Base-by-base conservation (phyloP, 331 rosid species). In the Arachis monticola region DNA sequence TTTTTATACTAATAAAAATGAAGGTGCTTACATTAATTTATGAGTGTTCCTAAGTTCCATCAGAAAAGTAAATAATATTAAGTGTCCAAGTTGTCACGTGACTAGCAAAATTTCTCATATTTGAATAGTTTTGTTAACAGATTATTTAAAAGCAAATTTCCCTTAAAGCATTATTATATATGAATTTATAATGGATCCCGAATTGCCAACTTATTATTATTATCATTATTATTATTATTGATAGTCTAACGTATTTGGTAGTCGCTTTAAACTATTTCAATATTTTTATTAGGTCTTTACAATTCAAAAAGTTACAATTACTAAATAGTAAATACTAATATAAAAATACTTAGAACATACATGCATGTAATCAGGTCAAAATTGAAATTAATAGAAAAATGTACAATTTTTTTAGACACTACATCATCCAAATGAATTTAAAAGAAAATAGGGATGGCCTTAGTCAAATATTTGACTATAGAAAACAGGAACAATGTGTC, bases 401-500 rank as follows among this genome's bases (percentile, higher is more conserved):
- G 42, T 8, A 27, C 5, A 2, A 44, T 4, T 44, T 64, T 13
- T 64, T 13, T 8, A 44, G 13, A 17, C 14, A 40, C 51, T 63
- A n/a, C 5, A 4, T 3, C 32, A 13, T 53, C 59, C 27, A 64
- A 17, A 41, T 1, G 17, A 5, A 10, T 0, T 35, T 35, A 1
- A 17, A 12, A 3, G 0, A 32, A 53, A 32, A 51, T 27, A 6
- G 0, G 10, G 30, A 35, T n/a, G 32, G 73, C 17, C 13, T 35
- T 52, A 32, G 62, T 70, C 55, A 56, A 70, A 57, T 41, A 57
- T 30, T 50, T 50, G 73, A 67, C 60, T 31, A 67, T 2, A 70
- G 62, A 9, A 58, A 44, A 8, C 22, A 31, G 48, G 53, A 38
- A 6, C 3, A 53, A 3, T 10, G 12, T 70, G 2, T 56, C 22